phyloP scores from a whole-genome alignment of 345 rosid species.

The Populus davidiana region DNA sequence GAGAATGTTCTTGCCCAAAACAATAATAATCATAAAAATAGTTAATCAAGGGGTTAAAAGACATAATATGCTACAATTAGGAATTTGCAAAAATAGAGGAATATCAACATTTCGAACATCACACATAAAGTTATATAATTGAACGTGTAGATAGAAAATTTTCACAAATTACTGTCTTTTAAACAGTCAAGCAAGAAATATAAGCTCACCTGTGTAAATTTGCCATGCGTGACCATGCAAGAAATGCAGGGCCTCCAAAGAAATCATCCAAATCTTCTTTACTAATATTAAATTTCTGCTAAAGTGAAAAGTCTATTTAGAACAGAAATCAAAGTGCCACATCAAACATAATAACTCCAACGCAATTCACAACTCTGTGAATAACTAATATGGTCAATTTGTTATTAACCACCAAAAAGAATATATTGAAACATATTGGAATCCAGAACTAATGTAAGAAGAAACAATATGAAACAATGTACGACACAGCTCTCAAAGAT shows the following conservation, averaged over 20 bases:
- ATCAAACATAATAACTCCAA: conserved; percentile 6
- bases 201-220: conserved; percentile 61
- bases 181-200: conserved; percentile 9
- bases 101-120: background rate
- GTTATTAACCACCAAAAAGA: background rate
- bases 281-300: conserved; percentile 58
- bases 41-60: background rate
- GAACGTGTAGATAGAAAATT: background rate
- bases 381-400: background rate
- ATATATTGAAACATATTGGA: background rate
- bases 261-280: conserved; percentile 53
- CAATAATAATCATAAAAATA: background rate
- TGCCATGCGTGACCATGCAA: conserved; percentile 77
- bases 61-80: background rate
- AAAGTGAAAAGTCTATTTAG: conserved; percentile 16
- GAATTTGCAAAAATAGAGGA: background rate
- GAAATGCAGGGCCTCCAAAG: conserved; percentile 81
- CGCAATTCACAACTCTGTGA: background rate
- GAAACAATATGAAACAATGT: background rate
- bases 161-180: background rate
- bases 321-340: conserved; percentile 5
- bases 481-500: too few species aligned
- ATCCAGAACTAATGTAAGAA: background rate
- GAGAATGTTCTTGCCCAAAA: conserved; percentile 10
- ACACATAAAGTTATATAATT: background rate